A percentile compares a stretch with the other conserved stretches of the same genome.
These are phyloP conservation scores for Aschersonia sp. DNA, from an alignment of 2,329 filamentous ascomycete species.

Conservation along the genomic window DNA sequence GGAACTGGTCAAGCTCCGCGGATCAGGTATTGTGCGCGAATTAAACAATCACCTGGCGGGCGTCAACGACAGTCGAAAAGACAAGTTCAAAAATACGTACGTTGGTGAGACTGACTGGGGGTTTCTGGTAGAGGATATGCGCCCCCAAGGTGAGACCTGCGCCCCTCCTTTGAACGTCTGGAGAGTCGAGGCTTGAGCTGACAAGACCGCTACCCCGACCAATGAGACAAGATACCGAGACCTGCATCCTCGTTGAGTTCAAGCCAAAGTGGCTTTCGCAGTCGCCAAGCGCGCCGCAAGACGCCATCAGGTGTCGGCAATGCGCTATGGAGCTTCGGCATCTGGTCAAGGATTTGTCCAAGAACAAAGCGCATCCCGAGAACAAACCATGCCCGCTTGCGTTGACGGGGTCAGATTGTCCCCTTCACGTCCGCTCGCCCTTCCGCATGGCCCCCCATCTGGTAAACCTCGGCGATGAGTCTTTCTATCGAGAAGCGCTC, in stretches of 20 bases:
- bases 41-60: constrained; percentile 38
- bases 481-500: constrained; percentile 11
- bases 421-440: constrained; percentile 27
- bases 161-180: constrained; percentile 2
- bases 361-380: constrained; percentile 18
- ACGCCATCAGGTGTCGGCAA: constrained; percentile 55
- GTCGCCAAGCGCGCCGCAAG: constrained; percentile 53
- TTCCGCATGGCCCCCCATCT: constrained; percentile 22
- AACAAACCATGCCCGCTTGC: constrained; percentile 49
- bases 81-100: constrained; percentile 33
- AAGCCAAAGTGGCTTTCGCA: constrained; percentile 78
- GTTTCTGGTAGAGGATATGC: constrained; percentile 63
- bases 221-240: constrained; percentile 11
- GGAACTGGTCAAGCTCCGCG: constrained; percentile 21
- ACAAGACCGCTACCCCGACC: not conserved
- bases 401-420: constrained; percentile 36
- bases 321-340: constrained; percentile 43
- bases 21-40: constrained; percentile 20
- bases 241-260: constrained; percentile 47
- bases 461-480: constrained; percentile 15
- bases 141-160: constrained; percentile 14
- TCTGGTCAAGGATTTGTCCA: constrained; percentile 16
- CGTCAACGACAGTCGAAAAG: constrained; percentile 28
- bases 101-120: constrained; percentile 45
- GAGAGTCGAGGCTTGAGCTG: not conserved